These are phyloP conservation scores for Citrus hindsii DNA, from an alignment of 345 rosid species.

Conservation along the genomic window DNA sequence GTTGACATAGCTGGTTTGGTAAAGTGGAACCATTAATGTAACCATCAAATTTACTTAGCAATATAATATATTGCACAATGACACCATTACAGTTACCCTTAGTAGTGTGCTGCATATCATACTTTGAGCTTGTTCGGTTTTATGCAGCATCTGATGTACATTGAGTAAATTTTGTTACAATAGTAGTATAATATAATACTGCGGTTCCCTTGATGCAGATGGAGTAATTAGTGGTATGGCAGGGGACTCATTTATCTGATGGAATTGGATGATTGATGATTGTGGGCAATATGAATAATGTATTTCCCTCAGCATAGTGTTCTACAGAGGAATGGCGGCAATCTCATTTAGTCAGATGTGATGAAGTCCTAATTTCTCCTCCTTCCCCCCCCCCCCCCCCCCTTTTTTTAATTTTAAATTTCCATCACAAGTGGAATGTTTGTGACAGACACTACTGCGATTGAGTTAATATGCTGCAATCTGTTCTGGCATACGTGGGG, in stretches of 20 bases:
- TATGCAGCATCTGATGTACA: neutral
- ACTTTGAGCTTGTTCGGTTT: neutral
- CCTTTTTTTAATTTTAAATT: no score
- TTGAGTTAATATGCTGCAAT: no score
- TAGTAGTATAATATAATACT: neutral
- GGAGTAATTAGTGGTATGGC: conserved; percentile 21
- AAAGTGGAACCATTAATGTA: neutral
- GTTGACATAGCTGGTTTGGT: neutral
- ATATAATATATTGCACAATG: neutral
- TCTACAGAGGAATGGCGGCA: neutral
- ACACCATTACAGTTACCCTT: neutral
- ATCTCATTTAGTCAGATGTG: neutral
- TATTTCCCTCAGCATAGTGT: neutral
- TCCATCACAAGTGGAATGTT: no score
- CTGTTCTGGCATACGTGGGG: no score
- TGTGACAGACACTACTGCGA: no score
- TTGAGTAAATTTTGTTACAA: neutral
- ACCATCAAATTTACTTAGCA: neutral
- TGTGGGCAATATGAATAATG: conserved; percentile 4
- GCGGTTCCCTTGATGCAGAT: conserved; percentile 23
- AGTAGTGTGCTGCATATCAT: neutral
- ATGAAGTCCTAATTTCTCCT: no score
- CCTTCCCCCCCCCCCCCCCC: rapidly evolving
- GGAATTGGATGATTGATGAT: neutral
- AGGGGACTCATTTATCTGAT: neutral